These are phyloP conservation scores for Solanum piurae DNA, from an alignment of 257 asterid genomes.

Conservation along the genomic window DNA sequence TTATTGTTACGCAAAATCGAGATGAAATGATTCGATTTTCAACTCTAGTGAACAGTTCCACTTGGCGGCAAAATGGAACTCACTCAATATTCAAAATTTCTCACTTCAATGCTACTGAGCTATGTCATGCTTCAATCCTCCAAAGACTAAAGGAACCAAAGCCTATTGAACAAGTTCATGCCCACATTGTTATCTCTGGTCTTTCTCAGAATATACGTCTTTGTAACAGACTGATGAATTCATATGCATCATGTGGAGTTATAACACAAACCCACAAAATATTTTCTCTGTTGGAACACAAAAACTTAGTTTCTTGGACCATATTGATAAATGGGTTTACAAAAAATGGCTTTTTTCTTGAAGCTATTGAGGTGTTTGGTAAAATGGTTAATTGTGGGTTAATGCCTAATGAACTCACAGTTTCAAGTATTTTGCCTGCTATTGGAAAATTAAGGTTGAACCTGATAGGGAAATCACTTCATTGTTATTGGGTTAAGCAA, in stretches of 20 bases:
- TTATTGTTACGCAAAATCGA: neutral
- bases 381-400: conserved; percentile 31
- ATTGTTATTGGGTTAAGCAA: conserved; percentile 41
- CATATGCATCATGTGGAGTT: conserved; percentile 37
- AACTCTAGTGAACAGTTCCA: conserved; percentile 8
- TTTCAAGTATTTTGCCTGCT: conserved; percentile 45
- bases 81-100: neutral
- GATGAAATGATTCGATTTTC: conserved; percentile 13
- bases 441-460: conserved; percentile 29
- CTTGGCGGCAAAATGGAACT: conserved; percentile 18
- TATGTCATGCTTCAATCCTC: conserved; percentile 25
- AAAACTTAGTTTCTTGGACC: conserved; percentile 55
- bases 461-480: conserved; percentile 37
- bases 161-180: conserved; percentile 38
- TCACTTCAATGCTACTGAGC: neutral
- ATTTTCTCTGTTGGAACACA: conserved; percentile 24
- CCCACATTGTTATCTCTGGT: conserved; percentile 31
- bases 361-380: conserved; percentile 31
- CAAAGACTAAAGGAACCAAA: conserved; percentile 19
- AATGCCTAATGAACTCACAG: conserved; percentile 46
- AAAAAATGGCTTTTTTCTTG: conserved; percentile 25
- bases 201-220: conserved; percentile 26
- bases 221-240: conserved; percentile 40
- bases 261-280: conserved; percentile 22
- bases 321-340: conserved; percentile 43